Percentiles rank a stretch among this genome's conserved stretches.
phyloP scores from a whole-genome alignment of 2,329 filamentous ascomycete species.

The Epicoccum sorghinum region DNA sequence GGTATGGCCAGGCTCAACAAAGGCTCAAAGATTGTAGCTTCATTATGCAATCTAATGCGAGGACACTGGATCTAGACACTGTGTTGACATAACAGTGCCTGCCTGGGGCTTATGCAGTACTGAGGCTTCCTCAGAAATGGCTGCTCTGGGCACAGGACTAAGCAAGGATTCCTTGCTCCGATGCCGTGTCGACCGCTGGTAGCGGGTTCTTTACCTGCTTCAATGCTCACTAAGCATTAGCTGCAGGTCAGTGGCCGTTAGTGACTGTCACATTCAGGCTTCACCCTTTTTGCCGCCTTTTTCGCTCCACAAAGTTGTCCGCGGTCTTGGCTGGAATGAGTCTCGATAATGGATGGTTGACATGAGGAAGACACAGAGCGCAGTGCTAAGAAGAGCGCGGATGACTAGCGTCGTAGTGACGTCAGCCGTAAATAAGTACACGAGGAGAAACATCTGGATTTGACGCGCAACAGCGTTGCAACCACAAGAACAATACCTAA shows the following conservation, averaged over 20 bases:
- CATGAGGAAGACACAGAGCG: not conserved
- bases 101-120: not conserved
- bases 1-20: not conserved
- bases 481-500: conserved; percentile 12
- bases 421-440: conserved; percentile 1
- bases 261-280: not conserved
- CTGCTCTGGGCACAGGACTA: conserved; percentile 7
- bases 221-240: conserved; percentile 8
- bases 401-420: conserved; percentile 10
- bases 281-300: not conserved
- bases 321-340: conserved; percentile 7
- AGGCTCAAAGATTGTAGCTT: not conserved
- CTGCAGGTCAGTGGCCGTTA: conserved; percentile 4
- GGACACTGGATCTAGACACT: conserved; percentile 1
- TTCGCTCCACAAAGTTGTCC: not conserved
- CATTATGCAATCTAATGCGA: not conserved
- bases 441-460: conserved; percentile 1
- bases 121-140: not conserved
- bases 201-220: not conserved
- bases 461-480: not conserved
- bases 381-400: conserved; percentile 4
- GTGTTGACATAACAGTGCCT: not conserved
- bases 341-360: conserved; percentile 1
- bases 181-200: conserved; percentile 11
- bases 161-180: conserved; percentile 12